These are phyloP conservation scores for Calonectria pteridis DNA, from an alignment of 2,329 filamentous ascomycete genomes.

Conservation along the genomic window DNA sequence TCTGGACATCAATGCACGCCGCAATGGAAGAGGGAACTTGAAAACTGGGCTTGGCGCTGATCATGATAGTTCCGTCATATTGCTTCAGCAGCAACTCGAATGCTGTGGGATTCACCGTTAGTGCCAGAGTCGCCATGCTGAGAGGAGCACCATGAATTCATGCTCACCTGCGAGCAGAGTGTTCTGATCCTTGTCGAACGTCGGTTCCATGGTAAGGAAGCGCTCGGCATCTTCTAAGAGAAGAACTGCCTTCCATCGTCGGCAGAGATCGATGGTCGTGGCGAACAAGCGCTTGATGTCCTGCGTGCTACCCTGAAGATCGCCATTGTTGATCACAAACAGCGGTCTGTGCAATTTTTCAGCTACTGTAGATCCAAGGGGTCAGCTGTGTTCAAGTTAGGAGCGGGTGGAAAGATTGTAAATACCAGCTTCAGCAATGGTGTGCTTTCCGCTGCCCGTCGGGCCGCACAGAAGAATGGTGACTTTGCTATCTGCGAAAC, in stretches of 20 bases:
- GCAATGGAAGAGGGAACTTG: conserved; percentile 42
- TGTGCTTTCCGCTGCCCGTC: conserved; percentile 53
- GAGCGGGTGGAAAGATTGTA: not conserved
- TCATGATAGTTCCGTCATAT: not conserved
- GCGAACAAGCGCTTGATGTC: conserved; percentile 13
- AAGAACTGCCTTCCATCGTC: conserved; percentile 50
- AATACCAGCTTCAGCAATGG: conserved; percentile 50
- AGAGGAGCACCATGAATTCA: no score
- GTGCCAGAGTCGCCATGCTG: not conserved
- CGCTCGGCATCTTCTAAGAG: conserved; percentile 57
- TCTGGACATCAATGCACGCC: conserved; percentile 56
- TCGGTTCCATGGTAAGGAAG: conserved; percentile 54
- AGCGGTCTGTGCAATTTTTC: conserved; percentile 27
- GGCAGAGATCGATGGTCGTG: conserved; percentile 42
- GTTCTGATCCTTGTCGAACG: conserved; percentile 34
- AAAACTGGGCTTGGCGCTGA: not conserved
- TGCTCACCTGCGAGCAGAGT: not conserved
- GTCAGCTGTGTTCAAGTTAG: not conserved
- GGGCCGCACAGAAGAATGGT: conserved; percentile 51
- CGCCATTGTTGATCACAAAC: conserved; percentile 23
- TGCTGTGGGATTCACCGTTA: not conserved
- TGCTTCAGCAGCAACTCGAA: not conserved
- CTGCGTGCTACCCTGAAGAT: not conserved
- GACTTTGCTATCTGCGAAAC: conserved; percentile 38
- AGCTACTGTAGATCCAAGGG: conserved; percentile 25